Base-by-base conservation (phyloP, 2,329 filamentous ascomycete genomes). In the Teratosphaeria nubilosa region DNA sequence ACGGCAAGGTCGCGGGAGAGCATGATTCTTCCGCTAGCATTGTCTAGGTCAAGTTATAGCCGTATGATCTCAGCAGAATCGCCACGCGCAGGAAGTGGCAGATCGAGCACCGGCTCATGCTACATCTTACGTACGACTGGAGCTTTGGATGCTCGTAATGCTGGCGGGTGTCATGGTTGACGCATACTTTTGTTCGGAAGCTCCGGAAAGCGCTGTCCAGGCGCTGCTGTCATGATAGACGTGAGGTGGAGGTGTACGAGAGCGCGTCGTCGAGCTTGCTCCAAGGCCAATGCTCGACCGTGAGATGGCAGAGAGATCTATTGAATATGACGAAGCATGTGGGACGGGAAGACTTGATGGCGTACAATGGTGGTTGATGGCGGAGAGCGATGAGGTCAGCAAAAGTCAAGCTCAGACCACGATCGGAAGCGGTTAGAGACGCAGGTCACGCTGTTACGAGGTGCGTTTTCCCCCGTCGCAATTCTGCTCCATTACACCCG, bases 1-100 rank as follows among this genome's bases (percentile, higher is more conserved):
- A 13, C 32, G 32, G 59, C 55, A 58, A 31, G 53, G 56, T 20
- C 45, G 55, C 53, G 34, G 62, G 65, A 68, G 67, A 77, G 77
- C 77, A 80, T 78, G 77, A 78, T 78, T 74, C 76, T 79, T 78
- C 78, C 76, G 77, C 77, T 77, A 75, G 76, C 69, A 72, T 79
- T 76, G 74, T 75, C 76, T 74, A 77, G 76, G 77, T 78, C 77
- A 78, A 79, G 77, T 79, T 79, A 75, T 69, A 77, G 66, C 77
- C 77, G 77, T 79, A 73, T 79, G 64, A 68, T 79, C 77, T 79
- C 77, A 79, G 77, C 77, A 58, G 65, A 65, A 65, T 51, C 51
- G n/a, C 37, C 31, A 37, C 16, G 45, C 27, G 10, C 34, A 3
- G 1, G 27, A 55, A 20, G n/a, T 32, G 13, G 53, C 58, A 52